phyloP scores from a whole-genome alignment of 257 asterid genomes.

The Voacanga thouarsii region DNA sequence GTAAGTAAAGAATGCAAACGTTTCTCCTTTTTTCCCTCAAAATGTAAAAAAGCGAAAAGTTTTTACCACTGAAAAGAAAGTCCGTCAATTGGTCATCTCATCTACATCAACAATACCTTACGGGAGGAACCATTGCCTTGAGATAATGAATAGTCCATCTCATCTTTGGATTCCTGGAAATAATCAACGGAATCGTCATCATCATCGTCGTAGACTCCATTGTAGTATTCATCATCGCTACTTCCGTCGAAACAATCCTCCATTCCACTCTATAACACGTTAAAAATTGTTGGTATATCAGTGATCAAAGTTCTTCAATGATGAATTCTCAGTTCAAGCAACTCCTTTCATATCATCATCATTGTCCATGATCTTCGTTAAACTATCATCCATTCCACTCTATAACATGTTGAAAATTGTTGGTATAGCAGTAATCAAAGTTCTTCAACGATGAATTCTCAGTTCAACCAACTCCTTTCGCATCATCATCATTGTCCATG shows the following conservation, averaged over 20 bases:
- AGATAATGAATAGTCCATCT: constrained; percentile 3
- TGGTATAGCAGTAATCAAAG: too few species aligned
- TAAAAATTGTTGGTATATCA: background rate
- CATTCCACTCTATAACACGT: constrained; percentile 3
- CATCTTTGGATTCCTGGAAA: constrained; percentile 23
- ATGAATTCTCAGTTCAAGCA: background rate
- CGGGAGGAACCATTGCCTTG: constrained; percentile 34
- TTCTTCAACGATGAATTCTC: too few species aligned
- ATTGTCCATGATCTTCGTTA: too few species aligned
- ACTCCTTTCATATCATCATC: background rate
- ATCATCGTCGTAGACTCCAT: constrained; percentile 18
- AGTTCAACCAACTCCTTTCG: too few species aligned
- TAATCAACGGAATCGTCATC: constrained; percentile 15
- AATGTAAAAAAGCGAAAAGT: background rate
- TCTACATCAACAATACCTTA: constrained; percentile 8
- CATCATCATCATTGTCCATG: too few species aligned
- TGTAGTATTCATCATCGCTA: constrained; percentile 36
- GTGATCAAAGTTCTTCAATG: too few species aligned
- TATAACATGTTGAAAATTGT: too few species aligned
- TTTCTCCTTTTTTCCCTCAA: background rate
- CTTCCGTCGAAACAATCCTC: constrained; percentile 30
- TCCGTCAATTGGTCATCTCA: background rate
- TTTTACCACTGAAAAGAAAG: background rate
- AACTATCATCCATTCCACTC: too few species aligned
- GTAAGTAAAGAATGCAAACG: background rate